Base-by-base conservation (phyloP, 768 basidiomycete species). In the Xanthoconium stramineum region DNA sequence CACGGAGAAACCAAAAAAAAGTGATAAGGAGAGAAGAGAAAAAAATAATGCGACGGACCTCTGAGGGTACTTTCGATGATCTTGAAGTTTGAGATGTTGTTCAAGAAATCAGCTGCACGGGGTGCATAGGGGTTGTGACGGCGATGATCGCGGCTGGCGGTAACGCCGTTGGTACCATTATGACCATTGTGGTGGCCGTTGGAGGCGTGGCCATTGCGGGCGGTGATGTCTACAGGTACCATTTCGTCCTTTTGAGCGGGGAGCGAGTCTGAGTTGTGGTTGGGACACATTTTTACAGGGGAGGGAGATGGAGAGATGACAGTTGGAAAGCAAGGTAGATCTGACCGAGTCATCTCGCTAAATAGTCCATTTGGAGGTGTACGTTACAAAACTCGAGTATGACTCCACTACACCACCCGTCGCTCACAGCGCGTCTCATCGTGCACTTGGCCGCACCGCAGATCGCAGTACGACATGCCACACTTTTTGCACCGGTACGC, bases 61-160 rank as follows among this genome's bases (percentile, higher is more conserved):
- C 96, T 79, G 55, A 98, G 83, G 5, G 96, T 98, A 65, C 91
- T 94, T 76, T 98, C 94, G 69, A 98, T 98, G 75, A 97, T 98
- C 73, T 86, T 91, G 76, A 94, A 94, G 77, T 94, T 94, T 45
- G 86, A 92, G 65, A 92, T 75, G 71, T 97, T 97, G 71, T 88
- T 94, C 60, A 96, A 76, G 72, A 95, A 95, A 72, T 96, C 94
- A 20, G 90, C 84, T 15, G 91, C 90, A n/a, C 94, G 83, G 12
- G 93, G 87, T 36, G 89, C 93, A 69, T 96, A 96, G 14, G 91
- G 88, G 69, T 94, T 94, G 55, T 76, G 72, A 19, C 68, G 75
- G 56, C 78, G 81, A 49, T 74, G 70, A 28, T 77, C 70, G 46
- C 64, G 47, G 5, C 28, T 12, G 29, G 82, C 69, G 20, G 68